Evolutionary conservation across 371 early-diverging fungal species (phyloP).

Genomic region (Mortierella sp.): DNA sequence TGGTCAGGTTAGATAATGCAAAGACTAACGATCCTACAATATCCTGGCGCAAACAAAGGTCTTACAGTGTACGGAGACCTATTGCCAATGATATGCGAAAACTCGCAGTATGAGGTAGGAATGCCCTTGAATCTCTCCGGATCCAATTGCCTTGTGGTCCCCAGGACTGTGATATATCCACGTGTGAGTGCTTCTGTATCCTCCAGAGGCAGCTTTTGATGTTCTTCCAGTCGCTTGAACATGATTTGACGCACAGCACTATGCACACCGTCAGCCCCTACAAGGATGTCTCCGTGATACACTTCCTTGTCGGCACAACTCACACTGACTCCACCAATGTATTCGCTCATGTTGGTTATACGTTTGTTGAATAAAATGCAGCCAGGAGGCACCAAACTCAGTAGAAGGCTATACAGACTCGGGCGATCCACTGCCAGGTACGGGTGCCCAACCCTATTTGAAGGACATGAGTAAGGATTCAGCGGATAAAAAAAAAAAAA

Average conservation of each 20-base stretch:
- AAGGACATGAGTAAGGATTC: no score
- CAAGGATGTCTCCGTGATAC: conserved; percentile 15
- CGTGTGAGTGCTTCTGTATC: background rate
- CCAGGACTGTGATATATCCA: background rate
- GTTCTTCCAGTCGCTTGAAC: background rate
- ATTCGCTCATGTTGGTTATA: background rate
- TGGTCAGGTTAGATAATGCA: background rate
- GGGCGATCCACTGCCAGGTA: conserved; percentile 1
- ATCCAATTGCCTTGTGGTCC: background rate
- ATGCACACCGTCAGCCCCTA: conserved; percentile 8
- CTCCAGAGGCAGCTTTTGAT: background rate
- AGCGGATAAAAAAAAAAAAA: background rate
- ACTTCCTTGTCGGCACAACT: no score
- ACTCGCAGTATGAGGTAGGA: background rate
- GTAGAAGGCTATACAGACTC: conserved; percentile 7
- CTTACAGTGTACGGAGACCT: conserved; percentile 1
- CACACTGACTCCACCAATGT: background rate
- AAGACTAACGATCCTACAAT: background rate
- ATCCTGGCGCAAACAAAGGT: background rate
- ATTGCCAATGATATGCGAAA: background rate
- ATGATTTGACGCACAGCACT: conserved; percentile 1
- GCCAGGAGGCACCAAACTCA: conserved; percentile 7
- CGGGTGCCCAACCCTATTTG: conserved; percentile 15
- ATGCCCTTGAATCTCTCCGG: no score
- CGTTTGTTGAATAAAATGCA: conserved; percentile 12